Evolutionary conservation across 352 stramenopile species (phyloP).

Genomic region (Thraustochytrium striatum): DNA sequence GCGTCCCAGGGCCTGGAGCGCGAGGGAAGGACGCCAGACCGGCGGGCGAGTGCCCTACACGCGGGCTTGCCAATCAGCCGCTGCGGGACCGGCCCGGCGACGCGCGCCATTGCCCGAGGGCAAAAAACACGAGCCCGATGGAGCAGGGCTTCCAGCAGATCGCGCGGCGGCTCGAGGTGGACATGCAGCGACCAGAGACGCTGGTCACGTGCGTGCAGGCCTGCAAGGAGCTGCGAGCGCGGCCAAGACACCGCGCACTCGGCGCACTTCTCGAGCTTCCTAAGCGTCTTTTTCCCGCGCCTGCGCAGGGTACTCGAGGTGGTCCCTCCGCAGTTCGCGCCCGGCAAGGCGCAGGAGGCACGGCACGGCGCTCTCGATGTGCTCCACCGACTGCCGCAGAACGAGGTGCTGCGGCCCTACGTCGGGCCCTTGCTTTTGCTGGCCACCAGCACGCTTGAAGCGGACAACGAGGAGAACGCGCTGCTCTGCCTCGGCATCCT

Average conservation of each 20-base stretch:
- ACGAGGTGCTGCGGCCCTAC: slow-evolving; percentile 88
- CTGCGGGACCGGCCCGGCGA: too few species aligned
- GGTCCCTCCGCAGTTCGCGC: slow-evolving; percentile 47
- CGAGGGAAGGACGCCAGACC: too few species aligned
- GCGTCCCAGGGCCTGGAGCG: too few species aligned
- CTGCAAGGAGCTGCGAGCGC: slow-evolving; percentile 20
- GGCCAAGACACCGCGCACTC: neutral
- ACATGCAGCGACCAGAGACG: neutral
- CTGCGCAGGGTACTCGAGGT: neutral
- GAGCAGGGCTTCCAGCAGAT: neutral
- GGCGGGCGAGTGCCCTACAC: too few species aligned
- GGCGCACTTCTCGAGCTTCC: neutral
- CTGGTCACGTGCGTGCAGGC: neutral
- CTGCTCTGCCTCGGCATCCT: slow-evolving; percentile 88
- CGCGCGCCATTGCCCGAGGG: too few species aligned
- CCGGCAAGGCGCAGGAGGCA: slow-evolving; percentile 75
- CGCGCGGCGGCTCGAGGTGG: slow-evolving; percentile 11
- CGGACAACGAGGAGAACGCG: slow-evolving; percentile 95
- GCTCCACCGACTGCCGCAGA: slow-evolving; percentile 86
- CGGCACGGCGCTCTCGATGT: slow-evolving; percentile 89
- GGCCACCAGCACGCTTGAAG: slow-evolving; percentile 83
- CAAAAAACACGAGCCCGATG: too few species aligned
- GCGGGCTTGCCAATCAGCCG: too few species aligned
- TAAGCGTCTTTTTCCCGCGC: slow-evolving; percentile 1
- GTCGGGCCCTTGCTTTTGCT: slow-evolving; percentile 81